Evolutionary conservation across 169 alveolate species (phyloP), one percentile per base, ranked within the genome.

Genomic region (Sarcocystis neurona): DNA sequence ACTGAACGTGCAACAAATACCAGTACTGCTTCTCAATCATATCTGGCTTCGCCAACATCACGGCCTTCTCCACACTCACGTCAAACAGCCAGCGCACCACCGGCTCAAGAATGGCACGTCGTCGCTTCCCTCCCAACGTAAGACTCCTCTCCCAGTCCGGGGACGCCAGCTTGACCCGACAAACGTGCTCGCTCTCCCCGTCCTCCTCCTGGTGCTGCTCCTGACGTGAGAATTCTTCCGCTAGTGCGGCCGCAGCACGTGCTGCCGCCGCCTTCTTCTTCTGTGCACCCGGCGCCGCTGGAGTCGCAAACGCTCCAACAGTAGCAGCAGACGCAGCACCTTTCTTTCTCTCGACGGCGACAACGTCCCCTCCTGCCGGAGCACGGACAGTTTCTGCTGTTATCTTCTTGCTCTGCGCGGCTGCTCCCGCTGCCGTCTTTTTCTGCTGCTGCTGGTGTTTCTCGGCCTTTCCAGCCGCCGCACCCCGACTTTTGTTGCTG

Each of bases 1-100:
- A 72, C 82, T 72, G 82, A n/a, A 72, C 41, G 82, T 53, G 82
- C 10, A 72, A 56, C 15, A 72, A 47, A 39, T 23, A 72, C 82
- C 82, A 72, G 82, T 72, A 72, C 39, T 72, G 82, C 39, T 72
- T 72, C 32, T 72, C 82, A 20, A 72, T 39, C 32, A 43, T 4
- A 5, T 72, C 82, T 0, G 82, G 82, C 47, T 34, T 23, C 15
- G 20, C 32, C 23, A 72, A 43, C 12, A 72, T 32, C 10, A 72
- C 82, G 1, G 82, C 82, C 82, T 72, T 72, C 53, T 72, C 82
- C 15, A 72, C 53, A 56, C 58, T 53, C 39, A 43, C 82, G 10
- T 72, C 82, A 18, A 72, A 72, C 5, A 72, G 34, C 82, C 82
- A 72, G 56, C 32, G 34, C 43, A 39, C 46, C n/a, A 72, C 82